Percentiles rank a stretch among this genome's conserved stretches.
These are phyloP conservation scores for Cryptococcus hybrid DNA, from an alignment of 1,284 basidiomycete genomes.

Conservation along the genomic window DNA sequence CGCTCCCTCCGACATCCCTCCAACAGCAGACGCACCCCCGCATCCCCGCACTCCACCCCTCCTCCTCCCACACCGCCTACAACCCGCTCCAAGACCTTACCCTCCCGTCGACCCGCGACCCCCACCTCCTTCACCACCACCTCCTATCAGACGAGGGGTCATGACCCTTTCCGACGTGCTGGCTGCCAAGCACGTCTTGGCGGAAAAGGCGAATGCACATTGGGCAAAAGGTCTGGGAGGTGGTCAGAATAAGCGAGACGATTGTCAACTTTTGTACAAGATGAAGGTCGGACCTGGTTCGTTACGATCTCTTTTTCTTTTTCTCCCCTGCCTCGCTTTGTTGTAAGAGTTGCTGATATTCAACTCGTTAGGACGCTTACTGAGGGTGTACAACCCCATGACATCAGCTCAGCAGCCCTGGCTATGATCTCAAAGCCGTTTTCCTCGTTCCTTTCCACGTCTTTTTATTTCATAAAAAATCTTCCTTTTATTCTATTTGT, in stretches of 20 bases:
- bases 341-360: constrained; percentile 1
- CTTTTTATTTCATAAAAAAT: too few relatives aligned
- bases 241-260: constrained; percentile 47
- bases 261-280: constrained; percentile 50
- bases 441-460: too few relatives aligned
- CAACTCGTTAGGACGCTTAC: constrained; percentile 25
- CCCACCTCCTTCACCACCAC: constrained; percentile 9
- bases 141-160: constrained; percentile 33
- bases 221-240: constrained; percentile 49
- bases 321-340: background rate
- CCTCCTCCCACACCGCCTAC: constrained; percentile 28
- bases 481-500: too few relatives aligned
- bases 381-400: constrained; percentile 42
- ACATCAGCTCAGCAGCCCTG: constrained; percentile 6
- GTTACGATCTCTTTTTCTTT: constrained; percentile 14
- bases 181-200: constrained; percentile 37
- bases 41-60: background rate
- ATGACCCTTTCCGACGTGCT: constrained; percentile 46
- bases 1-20: background rate
- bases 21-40: background rate
- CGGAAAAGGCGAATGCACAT: constrained; percentile 47
- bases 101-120: constrained; percentile 14
- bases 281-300: constrained; percentile 48
- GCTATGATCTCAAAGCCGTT: background rate
- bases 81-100: constrained; percentile 41